Conservation (phyloP, 202 grass and related monocot genomes). For the Elaeis oleifera region DNA sequence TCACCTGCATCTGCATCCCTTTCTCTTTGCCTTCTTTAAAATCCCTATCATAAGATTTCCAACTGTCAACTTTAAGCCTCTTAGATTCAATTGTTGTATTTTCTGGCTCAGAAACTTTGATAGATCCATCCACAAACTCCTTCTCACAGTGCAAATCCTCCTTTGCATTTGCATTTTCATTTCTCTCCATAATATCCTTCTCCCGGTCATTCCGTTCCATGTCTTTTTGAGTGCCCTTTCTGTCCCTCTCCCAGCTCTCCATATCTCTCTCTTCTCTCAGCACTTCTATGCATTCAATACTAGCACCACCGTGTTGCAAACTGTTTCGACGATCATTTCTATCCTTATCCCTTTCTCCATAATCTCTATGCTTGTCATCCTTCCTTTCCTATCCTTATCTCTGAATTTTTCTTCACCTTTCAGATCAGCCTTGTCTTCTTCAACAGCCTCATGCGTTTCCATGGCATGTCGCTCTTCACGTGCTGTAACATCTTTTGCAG, state of each 20-base stretch:
- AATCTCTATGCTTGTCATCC: conserved; percentile 54
- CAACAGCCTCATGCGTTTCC: conserved; percentile 44
- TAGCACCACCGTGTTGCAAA: conserved; percentile 36
- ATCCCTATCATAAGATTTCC: conserved; percentile 49
- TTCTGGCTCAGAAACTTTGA: conserved; percentile 45
- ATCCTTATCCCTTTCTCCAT: conserved; percentile 47
- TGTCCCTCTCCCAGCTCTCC: conserved; percentile 51
- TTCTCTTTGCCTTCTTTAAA: conserved; percentile 61
- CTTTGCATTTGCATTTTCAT: conserved; percentile 37
- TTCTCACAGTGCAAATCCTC: conserved; percentile 40
- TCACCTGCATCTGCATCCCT: conserved; percentile 51
- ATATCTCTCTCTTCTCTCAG: conserved; percentile 63
- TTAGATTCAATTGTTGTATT: conserved; percentile 44
- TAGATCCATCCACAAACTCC: conserved; percentile 34
- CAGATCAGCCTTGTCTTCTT: conserved; percentile 48
- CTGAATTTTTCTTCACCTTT: conserved; percentile 56
- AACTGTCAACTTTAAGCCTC: conserved; percentile 44
- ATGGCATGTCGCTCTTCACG: conserved; percentile 28
- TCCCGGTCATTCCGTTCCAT: conserved; percentile 60
- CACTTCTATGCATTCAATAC: conserved; percentile 46
- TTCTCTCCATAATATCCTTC: conserved; percentile 53
- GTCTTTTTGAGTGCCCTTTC: conserved; percentile 50
- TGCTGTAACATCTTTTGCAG: conserved; percentile 29
- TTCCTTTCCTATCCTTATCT: conserved; percentile 71
- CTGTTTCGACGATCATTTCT: conserved; percentile 43